Conservation (phyloP, 139 green algal genomes). For the Micractinium conductrix region DNA sequence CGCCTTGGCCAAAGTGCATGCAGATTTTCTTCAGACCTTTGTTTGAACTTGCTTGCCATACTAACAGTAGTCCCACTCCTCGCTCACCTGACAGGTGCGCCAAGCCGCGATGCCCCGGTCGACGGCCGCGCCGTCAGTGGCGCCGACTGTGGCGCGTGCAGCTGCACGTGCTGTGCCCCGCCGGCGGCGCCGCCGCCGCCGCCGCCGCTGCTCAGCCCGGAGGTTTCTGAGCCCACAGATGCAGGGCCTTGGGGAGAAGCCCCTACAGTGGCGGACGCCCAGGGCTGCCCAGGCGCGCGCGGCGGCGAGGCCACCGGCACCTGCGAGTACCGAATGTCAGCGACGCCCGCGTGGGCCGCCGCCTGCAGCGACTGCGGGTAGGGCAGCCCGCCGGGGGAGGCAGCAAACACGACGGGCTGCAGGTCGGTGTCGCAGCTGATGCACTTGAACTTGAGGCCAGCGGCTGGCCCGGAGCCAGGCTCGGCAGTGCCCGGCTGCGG, state of each 20-base stretch:
- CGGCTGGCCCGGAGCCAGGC: background rate
- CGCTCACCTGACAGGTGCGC: background rate
- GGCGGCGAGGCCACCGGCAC: constrained; percentile 11
- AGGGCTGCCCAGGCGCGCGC: background rate
- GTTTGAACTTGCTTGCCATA: too few species aligned
- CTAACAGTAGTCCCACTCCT: too few species aligned
- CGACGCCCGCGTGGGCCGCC: background rate
- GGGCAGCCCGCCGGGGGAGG: background rate
- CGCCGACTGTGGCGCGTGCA: background rate
- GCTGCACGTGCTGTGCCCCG: background rate
- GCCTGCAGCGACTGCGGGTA: too few species aligned
- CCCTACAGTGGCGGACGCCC: background rate
- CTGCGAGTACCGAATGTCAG: constrained; percentile 19
- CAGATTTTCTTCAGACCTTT: too few species aligned
- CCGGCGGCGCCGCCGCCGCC: background rate
- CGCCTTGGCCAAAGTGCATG: too few species aligned
- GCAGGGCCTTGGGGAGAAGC: background rate
- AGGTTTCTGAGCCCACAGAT: background rate
- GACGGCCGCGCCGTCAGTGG: background rate
- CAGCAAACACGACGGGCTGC: constrained; percentile 28
- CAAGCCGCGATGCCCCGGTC: constrained; percentile 1
- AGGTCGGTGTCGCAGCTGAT: constrained; percentile 19
- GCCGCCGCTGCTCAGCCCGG: background rate
- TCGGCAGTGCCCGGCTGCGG: background rate
- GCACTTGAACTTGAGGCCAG: constrained; percentile 18